These are phyloP conservation scores for Leccinum arenicola DNA, from an alignment of 768 basidiomycete species.

Conservation along the genomic window DNA sequence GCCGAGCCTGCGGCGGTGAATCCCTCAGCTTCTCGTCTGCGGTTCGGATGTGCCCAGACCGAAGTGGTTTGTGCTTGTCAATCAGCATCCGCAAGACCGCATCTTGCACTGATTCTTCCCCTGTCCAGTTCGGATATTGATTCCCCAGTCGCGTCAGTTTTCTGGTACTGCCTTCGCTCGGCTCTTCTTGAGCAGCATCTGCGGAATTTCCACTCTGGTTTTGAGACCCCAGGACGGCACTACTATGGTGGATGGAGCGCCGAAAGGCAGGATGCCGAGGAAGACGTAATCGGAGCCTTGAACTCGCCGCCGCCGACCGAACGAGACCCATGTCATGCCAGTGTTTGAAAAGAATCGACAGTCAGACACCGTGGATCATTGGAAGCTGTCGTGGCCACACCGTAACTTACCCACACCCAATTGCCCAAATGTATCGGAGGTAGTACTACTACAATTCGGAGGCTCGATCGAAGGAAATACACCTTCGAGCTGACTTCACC, in stretches of 20 bases:
- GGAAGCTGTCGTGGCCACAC: background rate
- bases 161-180: conserved; percentile 11
- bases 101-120: conserved; percentile 69
- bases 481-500: background rate
- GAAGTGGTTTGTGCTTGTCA: conserved; percentile 82
- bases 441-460: background rate
- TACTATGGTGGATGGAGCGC: conserved; percentile 1
- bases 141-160: conserved; percentile 35
- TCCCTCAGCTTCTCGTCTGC: conserved; percentile 68
- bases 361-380: background rate
- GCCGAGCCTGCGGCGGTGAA: conserved; percentile 39
- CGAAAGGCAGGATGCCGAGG: background rate
- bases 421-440: background rate
- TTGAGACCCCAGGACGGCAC: conserved; percentile 2
- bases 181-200: conserved; percentile 44
- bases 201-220: conserved; percentile 50
- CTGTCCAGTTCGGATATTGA: conserved; percentile 69
- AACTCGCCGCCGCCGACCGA: background rate
- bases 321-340: background rate
- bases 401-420: background rate
- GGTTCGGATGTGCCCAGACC: conserved; percentile 53
- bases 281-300: background rate
- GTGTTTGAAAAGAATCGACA: background rate
- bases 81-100: conserved; percentile 80
- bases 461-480: background rate